These are phyloP conservation scores for Brettanomyces nanus DNA, from an alignment of 805 yeast species.

Conservation along the genomic window DNA sequence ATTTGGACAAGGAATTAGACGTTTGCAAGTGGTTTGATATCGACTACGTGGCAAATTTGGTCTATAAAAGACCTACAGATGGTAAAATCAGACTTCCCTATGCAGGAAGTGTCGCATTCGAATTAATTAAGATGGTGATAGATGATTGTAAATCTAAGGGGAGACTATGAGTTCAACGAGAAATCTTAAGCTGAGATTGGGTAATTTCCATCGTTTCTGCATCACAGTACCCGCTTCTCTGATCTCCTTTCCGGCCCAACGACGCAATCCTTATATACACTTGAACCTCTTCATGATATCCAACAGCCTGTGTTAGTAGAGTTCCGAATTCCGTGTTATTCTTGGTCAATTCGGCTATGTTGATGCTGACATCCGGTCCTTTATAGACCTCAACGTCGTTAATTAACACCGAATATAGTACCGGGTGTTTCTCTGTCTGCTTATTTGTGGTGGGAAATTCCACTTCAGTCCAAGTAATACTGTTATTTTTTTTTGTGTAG, in stretches of 20 bases:
- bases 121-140: slow-evolving; percentile 4
- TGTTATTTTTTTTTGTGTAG: slow-evolving; percentile 17
- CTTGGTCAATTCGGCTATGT: slow-evolving; percentile 29
- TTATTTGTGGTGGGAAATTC: not conserved
- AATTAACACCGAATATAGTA: slow-evolving; percentile 49
- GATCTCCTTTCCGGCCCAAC: slow-evolving; percentile 3
- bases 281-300: slow-evolving; percentile 16
- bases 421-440: not conserved
- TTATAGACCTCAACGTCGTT: slow-evolving; percentile 75
- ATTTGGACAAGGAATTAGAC: slow-evolving; percentile 76
- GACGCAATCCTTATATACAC: slow-evolving; percentile 52
- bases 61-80: slow-evolving; percentile 5
- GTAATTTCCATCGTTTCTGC: slow-evolving; percentile 28
- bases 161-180: not conserved
- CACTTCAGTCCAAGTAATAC: slow-evolving; percentile 29
- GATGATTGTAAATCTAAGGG: slow-evolving; percentile 3
- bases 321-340: slow-evolving; percentile 22
- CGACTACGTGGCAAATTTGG: slow-evolving; percentile 32
- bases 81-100: slow-evolving; percentile 1
- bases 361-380: slow-evolving; percentile 41
- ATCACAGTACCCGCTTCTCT: slow-evolving; percentile 54
- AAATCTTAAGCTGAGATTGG: no score
- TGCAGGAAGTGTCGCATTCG: slow-evolving; percentile 4
- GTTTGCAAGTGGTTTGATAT: slow-evolving; percentile 84
- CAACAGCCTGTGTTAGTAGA: slow-evolving; percentile 26